Conservation (phyloP, 352 stramenopile genomes). For the Phytophthora brassicae region DNA sequence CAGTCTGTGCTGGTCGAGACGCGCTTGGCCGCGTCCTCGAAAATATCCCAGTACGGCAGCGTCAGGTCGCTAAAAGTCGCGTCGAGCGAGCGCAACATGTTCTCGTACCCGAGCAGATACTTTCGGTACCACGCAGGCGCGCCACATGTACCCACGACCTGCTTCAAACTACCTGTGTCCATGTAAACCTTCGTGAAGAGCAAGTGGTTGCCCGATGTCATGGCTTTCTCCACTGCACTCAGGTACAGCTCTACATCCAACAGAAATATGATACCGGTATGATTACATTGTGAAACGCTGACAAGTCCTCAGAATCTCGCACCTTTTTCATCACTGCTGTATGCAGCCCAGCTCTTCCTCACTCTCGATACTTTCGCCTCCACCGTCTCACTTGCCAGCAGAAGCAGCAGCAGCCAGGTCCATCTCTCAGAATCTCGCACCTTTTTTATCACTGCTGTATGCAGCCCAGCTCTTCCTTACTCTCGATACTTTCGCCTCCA, state of each 20-base stretch:
- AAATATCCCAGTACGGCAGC: conserved; percentile 69
- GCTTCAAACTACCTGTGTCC: conserved; percentile 34
- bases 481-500: conserved; percentile 8
- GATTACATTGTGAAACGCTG: no score
- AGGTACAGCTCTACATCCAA: conserved; percentile 40
- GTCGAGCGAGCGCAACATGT: conserved; percentile 62
- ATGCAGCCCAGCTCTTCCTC: conserved; percentile 36
- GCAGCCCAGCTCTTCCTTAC: conserved; percentile 39
- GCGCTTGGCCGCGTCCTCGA: conserved; percentile 57
- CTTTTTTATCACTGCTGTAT: conserved; percentile 35
- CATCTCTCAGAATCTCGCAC: conserved; percentile 9
- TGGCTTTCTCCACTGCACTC: conserved; percentile 50
- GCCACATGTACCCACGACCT: conserved; percentile 50
- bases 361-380: conserved; percentile 19
- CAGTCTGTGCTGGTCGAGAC: conserved; percentile 43
- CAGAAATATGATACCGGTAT: conserved; percentile 3
- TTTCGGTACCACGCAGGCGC: conserved; percentile 68
- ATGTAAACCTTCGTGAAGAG: conserved; percentile 64
- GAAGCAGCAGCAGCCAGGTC: conserved; percentile 11
- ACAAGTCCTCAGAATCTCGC: not conserved
- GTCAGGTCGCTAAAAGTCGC: conserved; percentile 46
- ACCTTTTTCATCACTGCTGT: conserved; percentile 40
- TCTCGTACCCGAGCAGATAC: conserved; percentile 68
- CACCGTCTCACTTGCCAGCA: conserved; percentile 7
- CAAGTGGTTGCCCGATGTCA: conserved; percentile 51